These are phyloP conservation scores for Ormosia semicastrata DNA, from an alignment of 306 rosid genomes.

Conservation along the genomic window DNA sequence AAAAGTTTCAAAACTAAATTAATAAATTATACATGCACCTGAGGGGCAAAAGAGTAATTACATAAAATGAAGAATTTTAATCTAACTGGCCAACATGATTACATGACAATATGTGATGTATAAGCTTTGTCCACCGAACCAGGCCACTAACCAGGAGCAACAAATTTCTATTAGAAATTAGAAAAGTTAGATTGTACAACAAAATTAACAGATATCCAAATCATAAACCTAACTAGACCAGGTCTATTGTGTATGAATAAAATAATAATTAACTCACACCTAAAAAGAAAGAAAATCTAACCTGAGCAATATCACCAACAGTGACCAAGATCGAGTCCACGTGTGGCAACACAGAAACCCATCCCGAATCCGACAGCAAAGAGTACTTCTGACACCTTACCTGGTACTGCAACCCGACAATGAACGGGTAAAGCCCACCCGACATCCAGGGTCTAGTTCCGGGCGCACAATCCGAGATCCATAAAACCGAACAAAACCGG, in stretches of 20 bases:
- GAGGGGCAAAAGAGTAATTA: not conserved
- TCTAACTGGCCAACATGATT: not conserved
- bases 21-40: not conserved
- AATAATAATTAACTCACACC: not conserved
- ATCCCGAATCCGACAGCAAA: slow-evolving; percentile 72
- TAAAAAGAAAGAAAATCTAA: slow-evolving; percentile 22
- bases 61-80: not conserved
- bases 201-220: not conserved
- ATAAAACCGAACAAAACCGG: slow-evolving; percentile 50
- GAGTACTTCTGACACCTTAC: slow-evolving; percentile 54
- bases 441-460: slow-evolving; percentile 18
- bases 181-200: not conserved
- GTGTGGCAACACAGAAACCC: slow-evolving; percentile 65
- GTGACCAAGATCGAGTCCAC: slow-evolving; percentile 73
- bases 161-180: no score
- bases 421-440: slow-evolving; percentile 72
- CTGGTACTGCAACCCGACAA: slow-evolving; percentile 71
- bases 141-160: slow-evolving; percentile 2
- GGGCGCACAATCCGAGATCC: slow-evolving; percentile 50
- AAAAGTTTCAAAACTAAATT: not conserved
- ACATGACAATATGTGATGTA: not conserved
- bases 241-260: not conserved
- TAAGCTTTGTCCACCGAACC: not conserved
- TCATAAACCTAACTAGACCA: not conserved
- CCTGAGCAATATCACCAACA: slow-evolving; percentile 86